Conservation (phyloP, 169 alveolate genomes). For the Eimeria maxima region DNA sequence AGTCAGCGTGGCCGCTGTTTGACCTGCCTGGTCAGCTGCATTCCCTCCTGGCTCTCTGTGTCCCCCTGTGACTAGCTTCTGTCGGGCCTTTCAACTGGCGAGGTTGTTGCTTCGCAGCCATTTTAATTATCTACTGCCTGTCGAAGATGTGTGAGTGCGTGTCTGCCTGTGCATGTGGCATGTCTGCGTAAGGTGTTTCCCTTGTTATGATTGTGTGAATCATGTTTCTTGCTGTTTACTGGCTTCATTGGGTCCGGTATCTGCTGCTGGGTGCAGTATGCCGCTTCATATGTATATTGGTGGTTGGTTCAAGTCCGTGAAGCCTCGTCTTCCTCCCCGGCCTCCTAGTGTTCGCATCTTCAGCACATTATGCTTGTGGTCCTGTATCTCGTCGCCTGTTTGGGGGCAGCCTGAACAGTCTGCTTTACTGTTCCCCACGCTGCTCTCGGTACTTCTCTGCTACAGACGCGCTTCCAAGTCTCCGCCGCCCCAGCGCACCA, state of each 20-base stretch:
- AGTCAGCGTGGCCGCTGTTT: not conserved
- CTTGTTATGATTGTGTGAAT: not conserved
- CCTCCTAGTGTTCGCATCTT: not conserved
- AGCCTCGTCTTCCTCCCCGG: not conserved
- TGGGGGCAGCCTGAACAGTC: not conserved
- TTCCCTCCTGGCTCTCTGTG: not conserved
- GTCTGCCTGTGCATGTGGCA: not conserved
- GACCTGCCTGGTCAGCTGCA: not conserved
- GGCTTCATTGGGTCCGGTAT: not conserved
- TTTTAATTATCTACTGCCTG: not conserved
- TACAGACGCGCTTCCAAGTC: conserved; percentile 18
- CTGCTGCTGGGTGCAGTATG: not conserved
- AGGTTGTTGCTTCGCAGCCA: not conserved
- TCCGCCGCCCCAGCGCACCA: conserved; percentile 43
- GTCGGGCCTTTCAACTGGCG: not conserved
- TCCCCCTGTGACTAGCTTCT: not conserved
- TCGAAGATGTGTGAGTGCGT: not conserved
- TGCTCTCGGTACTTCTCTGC: not conserved
- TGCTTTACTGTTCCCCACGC: not conserved
- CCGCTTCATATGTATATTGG: not conserved
- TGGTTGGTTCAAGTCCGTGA: not conserved
- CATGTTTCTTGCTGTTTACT: not conserved
- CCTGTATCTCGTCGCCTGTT: not conserved
- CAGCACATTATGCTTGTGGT: not conserved
- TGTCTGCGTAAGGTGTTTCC: not conserved